Percentiles rank a stretch among this genome's conserved stretches.
Evolutionary conservation across 116 monocot genomes (phyloP).

Genomic region (Phalaenopsis hybrid): DNA sequence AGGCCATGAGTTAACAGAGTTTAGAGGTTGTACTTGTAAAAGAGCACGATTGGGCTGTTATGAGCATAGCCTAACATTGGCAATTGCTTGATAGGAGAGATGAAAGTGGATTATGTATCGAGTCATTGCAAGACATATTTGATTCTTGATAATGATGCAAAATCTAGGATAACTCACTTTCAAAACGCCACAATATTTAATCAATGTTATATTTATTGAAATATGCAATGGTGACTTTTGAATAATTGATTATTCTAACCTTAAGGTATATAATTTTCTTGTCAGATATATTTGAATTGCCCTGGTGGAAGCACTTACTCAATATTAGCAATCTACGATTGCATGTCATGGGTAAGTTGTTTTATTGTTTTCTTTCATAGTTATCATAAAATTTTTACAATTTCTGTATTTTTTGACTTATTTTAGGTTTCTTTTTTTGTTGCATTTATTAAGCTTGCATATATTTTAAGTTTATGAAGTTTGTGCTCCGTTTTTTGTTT

Average conservation of each 20-base stretch:
- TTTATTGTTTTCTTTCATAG: not conserved
- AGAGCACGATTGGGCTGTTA: not conserved
- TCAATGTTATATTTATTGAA: not conserved
- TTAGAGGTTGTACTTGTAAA: too few relatives aligned
- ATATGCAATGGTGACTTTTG: not conserved
- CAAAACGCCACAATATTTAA: not conserved
- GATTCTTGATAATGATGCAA: not conserved
- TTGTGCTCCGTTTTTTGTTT: not conserved
- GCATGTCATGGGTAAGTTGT: constrained; percentile 87
- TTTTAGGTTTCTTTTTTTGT: too few relatives aligned
- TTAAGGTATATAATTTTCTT: constrained; percentile 15
- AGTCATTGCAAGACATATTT: not conserved
- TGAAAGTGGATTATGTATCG: not conserved
- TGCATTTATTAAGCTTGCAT: not conserved
- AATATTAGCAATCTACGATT: constrained; percentile 88
- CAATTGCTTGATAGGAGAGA: not conserved
- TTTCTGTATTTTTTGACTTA: not conserved
- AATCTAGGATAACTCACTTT: not conserved
- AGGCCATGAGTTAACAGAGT: not conserved
- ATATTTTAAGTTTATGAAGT: constrained; percentile 2
- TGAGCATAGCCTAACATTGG: not conserved
- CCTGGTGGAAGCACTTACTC: constrained; percentile 95
- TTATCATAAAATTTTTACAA: not conserved
- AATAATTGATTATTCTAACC: not conserved
- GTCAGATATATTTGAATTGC: constrained; percentile 85